These are phyloP conservation scores for Metschnikowia continentalis DNA, from an alignment of 805 yeast species.

Conservation along the genomic window DNA sequence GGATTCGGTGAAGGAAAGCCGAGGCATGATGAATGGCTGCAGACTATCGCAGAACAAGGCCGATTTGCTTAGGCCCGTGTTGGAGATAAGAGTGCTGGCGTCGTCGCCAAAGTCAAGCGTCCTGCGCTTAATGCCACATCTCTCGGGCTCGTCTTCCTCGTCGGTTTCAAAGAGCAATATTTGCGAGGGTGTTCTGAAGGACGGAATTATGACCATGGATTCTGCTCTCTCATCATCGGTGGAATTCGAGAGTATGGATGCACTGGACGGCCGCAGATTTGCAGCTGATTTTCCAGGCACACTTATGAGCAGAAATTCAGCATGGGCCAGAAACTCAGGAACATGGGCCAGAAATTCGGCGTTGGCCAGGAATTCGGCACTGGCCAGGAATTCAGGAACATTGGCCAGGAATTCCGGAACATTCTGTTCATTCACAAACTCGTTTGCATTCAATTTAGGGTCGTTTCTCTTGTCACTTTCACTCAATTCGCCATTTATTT, in stretches of 20 bases:
- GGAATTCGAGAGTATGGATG: constrained; percentile 24
- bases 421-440: too few species aligned
- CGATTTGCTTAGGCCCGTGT: neutral
- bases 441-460: too few species aligned
- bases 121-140: neutral
- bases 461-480: too few species aligned
- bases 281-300: neutral
- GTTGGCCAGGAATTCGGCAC: too few species aligned
- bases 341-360: too few species aligned
- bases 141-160: constrained; percentile 28
- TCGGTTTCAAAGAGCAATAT: constrained; percentile 41
- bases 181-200: constrained; percentile 16
- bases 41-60: constrained; percentile 2
- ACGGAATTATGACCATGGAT: constrained; percentile 22
- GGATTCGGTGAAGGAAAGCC: constrained; percentile 24
- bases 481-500: neutral
- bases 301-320: neutral
- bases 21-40: constrained; percentile 37
- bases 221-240: constrained; percentile 24
- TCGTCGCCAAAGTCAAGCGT: constrained; percentile 6
- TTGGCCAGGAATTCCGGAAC: too few species aligned
- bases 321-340: neutral
- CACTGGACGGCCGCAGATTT: constrained; percentile 16
- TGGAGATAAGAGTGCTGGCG: constrained; percentile 6
- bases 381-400: too few species aligned